Evolutionary conservation across 78 protist genomes (phyloP).

Genomic region (Andalucia godoyi): DNA sequence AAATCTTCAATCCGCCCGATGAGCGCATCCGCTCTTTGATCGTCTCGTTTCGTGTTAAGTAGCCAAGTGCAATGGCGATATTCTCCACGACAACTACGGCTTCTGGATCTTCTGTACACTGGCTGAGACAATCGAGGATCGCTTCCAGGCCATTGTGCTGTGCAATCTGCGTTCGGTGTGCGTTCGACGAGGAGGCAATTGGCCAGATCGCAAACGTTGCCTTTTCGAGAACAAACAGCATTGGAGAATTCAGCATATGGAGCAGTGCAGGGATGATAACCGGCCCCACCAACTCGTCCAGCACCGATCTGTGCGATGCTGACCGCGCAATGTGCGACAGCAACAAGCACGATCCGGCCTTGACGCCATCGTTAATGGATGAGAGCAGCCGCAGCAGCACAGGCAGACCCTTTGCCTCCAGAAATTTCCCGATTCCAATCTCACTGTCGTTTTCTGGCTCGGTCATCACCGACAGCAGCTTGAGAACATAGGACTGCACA

Average conservation of each 20-base stretch:
- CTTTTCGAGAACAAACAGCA: conserved; percentile 11
- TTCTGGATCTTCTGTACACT: no score
- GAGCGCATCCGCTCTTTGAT: neutral
- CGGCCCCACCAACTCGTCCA: neutral
- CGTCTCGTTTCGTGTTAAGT: conserved; percentile 19
- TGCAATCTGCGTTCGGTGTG: neutral
- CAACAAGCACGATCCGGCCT: neutral
- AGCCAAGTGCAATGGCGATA: conserved; percentile 4
- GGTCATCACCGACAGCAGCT: no score
- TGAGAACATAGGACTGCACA: no score
- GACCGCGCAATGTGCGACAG: neutral
- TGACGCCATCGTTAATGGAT: conserved; percentile 14
- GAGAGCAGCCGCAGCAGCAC: neutral
- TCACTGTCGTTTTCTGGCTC: no score
- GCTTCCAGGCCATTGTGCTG: conserved; percentile 13
- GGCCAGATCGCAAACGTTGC: conserved; percentile 3
- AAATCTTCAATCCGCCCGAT: neutral
- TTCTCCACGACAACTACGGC: conserved; percentile 5
- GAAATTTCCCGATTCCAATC: no score
- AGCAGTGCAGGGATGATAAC: conserved; percentile 5
- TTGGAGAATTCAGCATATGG: neutral
- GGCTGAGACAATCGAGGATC: neutral
- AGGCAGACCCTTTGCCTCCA: no score
- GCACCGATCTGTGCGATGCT: neutral
- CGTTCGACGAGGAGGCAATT: neutral